phyloP scores from a whole-genome alignment of 768 basidiomycete genomes.

The Suillus subaureus region DNA sequence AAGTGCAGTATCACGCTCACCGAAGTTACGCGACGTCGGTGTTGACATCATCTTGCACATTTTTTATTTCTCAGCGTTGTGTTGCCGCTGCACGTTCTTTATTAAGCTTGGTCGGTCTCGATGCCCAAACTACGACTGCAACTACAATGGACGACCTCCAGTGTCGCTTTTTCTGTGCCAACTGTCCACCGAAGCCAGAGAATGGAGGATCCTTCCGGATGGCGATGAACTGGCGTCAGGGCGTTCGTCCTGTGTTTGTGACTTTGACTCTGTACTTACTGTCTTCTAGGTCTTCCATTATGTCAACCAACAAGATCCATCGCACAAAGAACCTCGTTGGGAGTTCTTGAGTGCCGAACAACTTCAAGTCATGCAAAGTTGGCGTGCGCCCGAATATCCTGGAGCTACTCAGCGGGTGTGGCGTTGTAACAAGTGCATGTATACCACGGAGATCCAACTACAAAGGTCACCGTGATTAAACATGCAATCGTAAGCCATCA shows the following conservation, averaged over 20 bases:
- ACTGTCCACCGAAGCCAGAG: not conserved
- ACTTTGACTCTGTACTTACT: not conserved
- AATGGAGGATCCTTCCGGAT: not conserved
- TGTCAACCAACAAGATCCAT: not conserved
- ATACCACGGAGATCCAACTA: not conserved
- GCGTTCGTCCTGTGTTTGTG: not conserved
- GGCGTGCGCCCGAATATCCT: not conserved
- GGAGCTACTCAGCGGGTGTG: not conserved
- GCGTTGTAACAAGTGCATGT: not conserved
- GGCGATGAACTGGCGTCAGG: slow-evolving; percentile 2
- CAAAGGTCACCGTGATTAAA: not conserved
- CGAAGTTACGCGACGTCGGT: rapidly evolving
- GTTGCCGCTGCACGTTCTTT: not conserved
- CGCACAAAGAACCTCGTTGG: not conserved
- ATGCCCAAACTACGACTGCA: slow-evolving; percentile 1
- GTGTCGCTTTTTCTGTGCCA: not conserved
- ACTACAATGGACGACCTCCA: not conserved
- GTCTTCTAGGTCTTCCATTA: slow-evolving; percentile 7
- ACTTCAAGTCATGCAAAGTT: not conserved
- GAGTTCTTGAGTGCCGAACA: not conserved
- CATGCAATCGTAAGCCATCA: not conserved
- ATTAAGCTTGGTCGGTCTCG: not conserved
- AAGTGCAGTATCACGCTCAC: not conserved
- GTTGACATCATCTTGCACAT: not conserved
- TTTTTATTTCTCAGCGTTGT: not conserved